Evolutionary conservation across 768 basidiomycete species (phyloP), one percentile per base, ranked within the genome.

Genomic region (Rhizopogon rudus): DNA sequence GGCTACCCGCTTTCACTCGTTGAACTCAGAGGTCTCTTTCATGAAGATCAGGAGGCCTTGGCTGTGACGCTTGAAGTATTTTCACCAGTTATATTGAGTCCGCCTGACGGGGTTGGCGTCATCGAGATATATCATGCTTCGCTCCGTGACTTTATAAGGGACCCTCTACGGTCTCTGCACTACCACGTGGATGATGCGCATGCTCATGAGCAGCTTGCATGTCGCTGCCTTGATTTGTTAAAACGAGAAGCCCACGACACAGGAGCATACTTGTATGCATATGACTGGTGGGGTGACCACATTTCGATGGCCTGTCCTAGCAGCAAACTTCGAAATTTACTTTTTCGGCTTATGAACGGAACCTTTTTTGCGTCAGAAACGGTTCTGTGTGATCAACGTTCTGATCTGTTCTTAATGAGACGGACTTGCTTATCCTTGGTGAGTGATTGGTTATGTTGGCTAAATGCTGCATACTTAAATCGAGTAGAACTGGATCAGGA

Each of bases 401-500:
- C 7, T 31, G 20, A 1, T 2, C 20, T 20, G 20, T 20, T 20
- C 20, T 6, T 6, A 31, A 31, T 31, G 29, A 52, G 41, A 33
- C 2, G 1, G 12, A 16, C 40, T 13, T 42, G 25, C 37, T 17
- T 52, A 45, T 52, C 25, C 20, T 70, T 66, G 58, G 65, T 63
- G 2, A 64, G 3, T 33, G 57, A 62, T 16, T 49, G 20, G 29
- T 31, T 29, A 17, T 31, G 31, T 33, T 33, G 20, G 20, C 17
- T 3, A 12, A 31, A 6, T 29, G 31, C 7, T 12, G 6, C 12
- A 10, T 46, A 46, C 45, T 31, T 12, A 6, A 46, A 2, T 33
- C 13, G 6, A 12, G 13, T 31, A 46, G 45, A 46, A 46, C 13
- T 46, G 45, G 45, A 46, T 46, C 6, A 20, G 31, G 31, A 6